These are phyloP conservation scores for Ceratocystis diversiconidia DNA, from an alignment of 2,329 filamentous ascomycete genomes.

Conservation along the genomic window DNA sequence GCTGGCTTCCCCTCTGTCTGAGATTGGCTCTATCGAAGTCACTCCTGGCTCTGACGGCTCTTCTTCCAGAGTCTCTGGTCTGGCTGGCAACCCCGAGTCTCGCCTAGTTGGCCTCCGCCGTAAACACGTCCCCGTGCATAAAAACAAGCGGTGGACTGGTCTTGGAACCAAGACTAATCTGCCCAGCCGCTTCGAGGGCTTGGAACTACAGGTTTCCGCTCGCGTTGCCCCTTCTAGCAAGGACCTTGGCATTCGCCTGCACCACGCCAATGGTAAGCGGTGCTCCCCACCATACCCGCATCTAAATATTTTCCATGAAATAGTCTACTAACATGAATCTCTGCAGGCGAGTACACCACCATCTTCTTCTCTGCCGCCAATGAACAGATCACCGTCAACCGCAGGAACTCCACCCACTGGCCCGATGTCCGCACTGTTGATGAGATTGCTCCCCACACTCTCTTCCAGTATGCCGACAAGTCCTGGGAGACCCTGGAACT, in stretches of 20 bases:
- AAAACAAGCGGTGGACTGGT: constrained; percentile 16
- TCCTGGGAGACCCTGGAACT: constrained; percentile 20
- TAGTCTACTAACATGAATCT: neutral
- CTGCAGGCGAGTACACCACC: constrained; percentile 17
- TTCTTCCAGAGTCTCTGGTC: constrained; percentile 10
- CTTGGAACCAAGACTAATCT: constrained; percentile 14
- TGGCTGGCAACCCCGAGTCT: constrained; percentile 9
- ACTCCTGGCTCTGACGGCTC: neutral
- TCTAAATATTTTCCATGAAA: neutral
- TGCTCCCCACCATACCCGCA: neutral
- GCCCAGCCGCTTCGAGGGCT: constrained; percentile 7
- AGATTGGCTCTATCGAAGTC: constrained; percentile 13
- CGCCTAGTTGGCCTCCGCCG: constrained; percentile 11
- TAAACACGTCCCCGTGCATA: constrained; percentile 9
- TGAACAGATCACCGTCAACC: constrained; percentile 19
- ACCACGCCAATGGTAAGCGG: constrained; percentile 15
- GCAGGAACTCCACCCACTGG: constrained; percentile 18
- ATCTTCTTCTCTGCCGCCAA: constrained; percentile 18
- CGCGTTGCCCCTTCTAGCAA: constrained; percentile 6
- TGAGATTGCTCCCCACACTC: constrained; percentile 17
- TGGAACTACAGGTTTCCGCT: constrained; percentile 11
- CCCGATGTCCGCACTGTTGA: constrained; percentile 11
- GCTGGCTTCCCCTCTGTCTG: constrained; percentile 4
- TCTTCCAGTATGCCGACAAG: constrained; percentile 12
- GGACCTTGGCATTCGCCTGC: constrained; percentile 13